Conservation (phyloP, 116 monocot genomes). For the Thalassia testudinum region DNA sequence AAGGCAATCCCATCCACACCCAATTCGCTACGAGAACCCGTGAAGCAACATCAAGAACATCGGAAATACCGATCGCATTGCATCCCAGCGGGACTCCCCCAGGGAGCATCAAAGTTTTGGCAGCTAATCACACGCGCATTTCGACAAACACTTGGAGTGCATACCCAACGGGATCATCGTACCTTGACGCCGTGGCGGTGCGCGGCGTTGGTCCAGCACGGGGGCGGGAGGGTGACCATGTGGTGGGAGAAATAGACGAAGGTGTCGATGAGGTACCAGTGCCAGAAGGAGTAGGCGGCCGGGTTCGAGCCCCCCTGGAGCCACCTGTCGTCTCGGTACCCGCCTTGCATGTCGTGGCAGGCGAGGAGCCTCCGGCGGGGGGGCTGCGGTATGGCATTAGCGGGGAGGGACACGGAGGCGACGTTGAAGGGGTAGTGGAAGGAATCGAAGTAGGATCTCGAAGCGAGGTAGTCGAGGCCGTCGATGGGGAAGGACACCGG, state of each 20-base stretch:
- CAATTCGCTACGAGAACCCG: no score
- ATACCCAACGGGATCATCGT: not conserved
- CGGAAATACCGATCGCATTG: no score
- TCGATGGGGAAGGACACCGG: constrained; percentile 85
- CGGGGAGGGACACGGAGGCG: constrained; percentile 48
- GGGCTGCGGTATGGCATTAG: constrained; percentile 5
- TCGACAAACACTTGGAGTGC: no score
- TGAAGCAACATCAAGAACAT: no score
- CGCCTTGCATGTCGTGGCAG: constrained; percentile 90
- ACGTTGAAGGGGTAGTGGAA: constrained; percentile 83
- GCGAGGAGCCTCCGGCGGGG: constrained; percentile 54
- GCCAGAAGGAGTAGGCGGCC: constrained; percentile 76
- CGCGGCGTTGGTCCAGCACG: constrained; percentile 82
- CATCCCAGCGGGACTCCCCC: no score
- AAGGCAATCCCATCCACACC: no score
- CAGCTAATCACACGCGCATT: no score
- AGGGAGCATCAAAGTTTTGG: no score
- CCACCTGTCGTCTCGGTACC: constrained; percentile 69
- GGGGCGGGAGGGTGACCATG: constrained; percentile 72
- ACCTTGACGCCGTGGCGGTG: constrained; percentile 94
- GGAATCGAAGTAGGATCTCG: constrained; percentile 56
- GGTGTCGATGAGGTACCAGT: constrained; percentile 84
- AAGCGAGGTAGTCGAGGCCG: constrained; percentile 41
- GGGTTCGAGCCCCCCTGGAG: constrained; percentile 67
- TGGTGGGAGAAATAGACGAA: constrained; percentile 94